Evolutionary conservation across 768 basidiomycete genomes (phyloP), one percentile per base, ranked within the genome.

Genomic region (Phlebiopsis flavidoalba): DNA sequence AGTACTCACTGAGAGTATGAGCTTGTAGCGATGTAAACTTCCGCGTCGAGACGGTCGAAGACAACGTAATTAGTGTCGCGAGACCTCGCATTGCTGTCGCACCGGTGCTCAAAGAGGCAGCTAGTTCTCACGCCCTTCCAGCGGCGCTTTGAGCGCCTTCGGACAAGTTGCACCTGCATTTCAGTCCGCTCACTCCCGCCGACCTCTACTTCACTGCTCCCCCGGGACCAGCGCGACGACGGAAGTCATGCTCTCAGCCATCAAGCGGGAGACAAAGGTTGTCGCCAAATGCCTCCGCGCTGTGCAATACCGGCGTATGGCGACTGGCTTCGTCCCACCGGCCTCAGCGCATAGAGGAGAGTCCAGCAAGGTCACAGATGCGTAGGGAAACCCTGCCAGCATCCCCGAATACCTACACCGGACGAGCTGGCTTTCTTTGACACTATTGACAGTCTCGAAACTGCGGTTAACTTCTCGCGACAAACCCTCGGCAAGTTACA

Each of bases 351-450:
- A 56, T 45, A 37, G 26, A 54, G 62, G 43, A 37, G 59, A 43
- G 54, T 19, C 53, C 12, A n/a, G 17, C 40, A 3, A 12, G 40
- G 22, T 51, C 47, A 37, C 24, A 35, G 47, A 51, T 26, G 17
- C 33, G 22, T 11, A 19, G 24, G 19, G 19, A 49, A 24, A 35
- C 67, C 56, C 68, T 73, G 64, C 92, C 92, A 0, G 73, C 79
- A 19, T 89, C 91, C 8, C 84, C 92, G 21, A 84, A 83, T 52
- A 95, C 94, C 76, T 97, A 91, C 77, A 93, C 94, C 17, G 88
- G 87, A 15, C 85, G 88, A 36, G 77, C 89, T 0, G 76, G 77
- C 22, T 95, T n/a, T 86, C 76, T 86, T 86, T 71, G 90, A 95
- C 72, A 82, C 85, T 59, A 73, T 95, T 47, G 74, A 77, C 48